Conservation (phyloP, 2,329 filamentous ascomycete species). For the Coniochaeta pulveracea region DNA sequence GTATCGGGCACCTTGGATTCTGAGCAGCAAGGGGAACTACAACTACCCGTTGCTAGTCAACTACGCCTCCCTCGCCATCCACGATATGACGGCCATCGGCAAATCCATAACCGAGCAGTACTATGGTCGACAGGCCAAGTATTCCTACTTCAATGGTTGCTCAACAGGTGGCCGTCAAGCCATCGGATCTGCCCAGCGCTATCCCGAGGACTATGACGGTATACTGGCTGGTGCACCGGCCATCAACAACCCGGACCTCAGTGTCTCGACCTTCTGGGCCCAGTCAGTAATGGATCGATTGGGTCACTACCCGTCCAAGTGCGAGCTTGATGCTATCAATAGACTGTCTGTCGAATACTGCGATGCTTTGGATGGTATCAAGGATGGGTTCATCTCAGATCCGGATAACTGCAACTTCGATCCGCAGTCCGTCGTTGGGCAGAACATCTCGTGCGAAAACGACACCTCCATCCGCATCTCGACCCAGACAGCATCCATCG, state of each 20-base stretch:
- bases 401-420: slow-evolving; percentile 23
- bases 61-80: slow-evolving; percentile 4
- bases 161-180: slow-evolving; percentile 39
- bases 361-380: slow-evolving; percentile 29
- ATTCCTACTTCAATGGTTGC: slow-evolving; percentile 35
- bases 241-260: slow-evolving; percentile 4
- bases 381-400: slow-evolving; percentile 30
- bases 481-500: slow-evolving; percentile 7
- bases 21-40: slow-evolving; percentile 1
- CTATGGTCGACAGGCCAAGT: slow-evolving; percentile 23
- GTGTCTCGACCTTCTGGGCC: slow-evolving; percentile 21
- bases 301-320: slow-evolving; percentile 14
- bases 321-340: slow-evolving; percentile 17
- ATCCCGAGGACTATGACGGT: slow-evolving; percentile 37
- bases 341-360: slow-evolving; percentile 27
- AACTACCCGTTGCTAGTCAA: slow-evolving; percentile 3
- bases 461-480: slow-evolving; percentile 11
- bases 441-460: slow-evolving; percentile 3
- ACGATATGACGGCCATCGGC: slow-evolving; percentile 13
- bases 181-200: slow-evolving; percentile 29
- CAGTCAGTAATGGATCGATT: slow-evolving; percentile 11
- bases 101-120: slow-evolving; percentile 3
- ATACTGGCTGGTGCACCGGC: slow-evolving; percentile 28
- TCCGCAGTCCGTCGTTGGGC: slow-evolving; percentile 16
- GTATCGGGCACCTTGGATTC: background rate